phyloP scores from a whole-genome alignment of 2,329 filamentous ascomycete species.

The Monosporascus cannonballus region DNA sequence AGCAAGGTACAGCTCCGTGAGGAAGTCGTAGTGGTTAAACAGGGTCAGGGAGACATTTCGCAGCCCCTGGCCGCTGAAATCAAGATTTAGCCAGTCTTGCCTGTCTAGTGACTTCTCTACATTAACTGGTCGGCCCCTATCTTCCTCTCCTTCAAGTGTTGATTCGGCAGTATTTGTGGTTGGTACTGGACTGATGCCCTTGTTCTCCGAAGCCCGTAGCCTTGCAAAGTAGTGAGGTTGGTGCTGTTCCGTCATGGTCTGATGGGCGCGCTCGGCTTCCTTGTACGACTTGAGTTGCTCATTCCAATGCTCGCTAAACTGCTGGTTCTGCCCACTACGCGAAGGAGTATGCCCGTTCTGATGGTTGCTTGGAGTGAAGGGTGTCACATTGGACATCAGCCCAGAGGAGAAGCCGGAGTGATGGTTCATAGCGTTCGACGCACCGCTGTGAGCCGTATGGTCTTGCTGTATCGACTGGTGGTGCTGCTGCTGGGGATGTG shows the following conservation, averaged over 20 bases:
- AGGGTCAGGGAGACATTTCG: slow-evolving; percentile 73
- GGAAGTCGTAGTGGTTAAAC: slow-evolving; percentile 75
- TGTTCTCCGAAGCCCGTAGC: slow-evolving; percentile 63
- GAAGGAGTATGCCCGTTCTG: slow-evolving; percentile 51
- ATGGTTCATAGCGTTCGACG: slow-evolving; percentile 52
- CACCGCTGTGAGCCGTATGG: slow-evolving; percentile 47
- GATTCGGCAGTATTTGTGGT: slow-evolving; percentile 42
- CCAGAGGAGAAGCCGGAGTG: slow-evolving; percentile 53
- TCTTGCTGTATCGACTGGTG: slow-evolving; percentile 55
- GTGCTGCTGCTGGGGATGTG: slow-evolving; percentile 53
- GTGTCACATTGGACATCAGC: slow-evolving; percentile 58
- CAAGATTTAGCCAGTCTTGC: slow-evolving; percentile 88
- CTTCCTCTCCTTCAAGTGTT: slow-evolving; percentile 49
- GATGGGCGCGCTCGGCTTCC: slow-evolving; percentile 66
- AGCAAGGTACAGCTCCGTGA: slow-evolving; percentile 87
- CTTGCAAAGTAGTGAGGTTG: slow-evolving; percentile 67
- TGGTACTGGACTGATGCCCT: slow-evolving; percentile 54
- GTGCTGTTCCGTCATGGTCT: slow-evolving; percentile 62
- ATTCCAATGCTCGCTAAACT: slow-evolving; percentile 69
- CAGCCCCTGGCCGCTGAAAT: slow-evolving; percentile 93
- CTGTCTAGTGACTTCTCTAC: slow-evolving; percentile 60
- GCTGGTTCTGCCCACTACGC: slow-evolving; percentile 45
- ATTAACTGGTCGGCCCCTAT: slow-evolving; percentile 57
- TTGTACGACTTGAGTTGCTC: slow-evolving; percentile 78
- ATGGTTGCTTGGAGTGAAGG: slow-evolving; percentile 47